A percentile compares a stretch with the other conserved stretches of the same genome.
Conservation (phyloP, 371 early-diverging fungal genomes). For the Apophysomyces ossiformis region DNA sequence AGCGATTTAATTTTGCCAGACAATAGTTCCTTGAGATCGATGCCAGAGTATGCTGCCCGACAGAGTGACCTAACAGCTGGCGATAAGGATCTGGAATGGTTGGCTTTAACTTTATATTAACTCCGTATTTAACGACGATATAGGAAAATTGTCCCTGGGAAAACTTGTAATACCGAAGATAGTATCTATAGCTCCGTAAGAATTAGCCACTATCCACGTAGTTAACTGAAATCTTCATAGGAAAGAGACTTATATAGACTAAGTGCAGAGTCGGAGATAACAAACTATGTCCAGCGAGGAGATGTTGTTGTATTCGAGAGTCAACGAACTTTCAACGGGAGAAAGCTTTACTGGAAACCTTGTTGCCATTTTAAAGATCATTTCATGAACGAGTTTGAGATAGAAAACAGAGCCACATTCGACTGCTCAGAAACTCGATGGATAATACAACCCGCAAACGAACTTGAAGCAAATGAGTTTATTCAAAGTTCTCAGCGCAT, state of each 20-base stretch:
- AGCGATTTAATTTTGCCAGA: not conserved
- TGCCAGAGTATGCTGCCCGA: no score
- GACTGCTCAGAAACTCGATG: not conserved
- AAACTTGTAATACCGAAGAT: no score
- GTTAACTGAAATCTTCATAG: no score
- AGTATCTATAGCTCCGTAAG: no score
- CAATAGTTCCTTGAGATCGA: not conserved
- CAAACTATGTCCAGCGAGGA: not conserved
- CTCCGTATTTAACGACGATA: no score
- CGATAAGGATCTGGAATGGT: no score
- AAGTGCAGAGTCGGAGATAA: not conserved
- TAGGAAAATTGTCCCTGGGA: no score
- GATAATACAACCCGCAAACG: not conserved
- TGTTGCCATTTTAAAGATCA: not conserved
- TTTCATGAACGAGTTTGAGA: not conserved
- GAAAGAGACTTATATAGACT: not conserved
- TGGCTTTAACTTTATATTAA: no score
- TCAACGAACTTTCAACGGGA: not conserved
- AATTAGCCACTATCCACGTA: no score
- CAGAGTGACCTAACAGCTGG: no score
- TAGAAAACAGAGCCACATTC: not conserved
- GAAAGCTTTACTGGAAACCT: not conserved
- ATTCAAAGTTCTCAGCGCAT: no score
- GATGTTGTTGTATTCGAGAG: not conserved
- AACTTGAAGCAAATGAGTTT: not conserved